Base-by-base conservation (phyloP, 768 basidiomycete genomes). In the Calocybe gangraenosa region DNA sequence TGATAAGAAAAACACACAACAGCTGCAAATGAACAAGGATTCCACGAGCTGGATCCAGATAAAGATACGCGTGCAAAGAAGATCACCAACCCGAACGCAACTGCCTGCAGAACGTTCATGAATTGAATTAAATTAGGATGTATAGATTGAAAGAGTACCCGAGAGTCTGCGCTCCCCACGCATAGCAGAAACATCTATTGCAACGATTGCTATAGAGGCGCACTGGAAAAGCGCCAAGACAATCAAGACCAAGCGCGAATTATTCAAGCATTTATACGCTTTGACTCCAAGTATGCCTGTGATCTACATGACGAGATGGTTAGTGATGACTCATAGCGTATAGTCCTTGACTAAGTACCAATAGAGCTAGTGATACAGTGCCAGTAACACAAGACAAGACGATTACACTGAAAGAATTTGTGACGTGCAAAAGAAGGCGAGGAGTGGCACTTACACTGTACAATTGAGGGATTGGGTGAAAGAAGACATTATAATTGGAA, bases 281-380 rank as follows among this genome's bases (percentile, higher is more conserved):
- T 86, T 86, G 53, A 78, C 65, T 11, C 83, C 83, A 25, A 82
- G 65, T 22, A 84, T 76, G 22, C 80, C 81, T 0, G 79, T 73
- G 33, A 84, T 71, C 83, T 83, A 43, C 7, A 31, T 32, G 20
- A 28, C 28, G 37, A 46, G 39, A 28, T 38, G 9, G 36, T 19
- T 11, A 15, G n/a, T 14, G 23, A 20, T 44, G 19, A 19, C 22
- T 8, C 11, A 15, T 18, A 30, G 40, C 7, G 7, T 11, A 19
- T 41, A 28, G 11, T 28, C 25, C 25, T 28, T 28, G 11, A 11
- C 25, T 14, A 25, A 21, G 33, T 47, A 76, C 74, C 56, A 76
- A 54, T 45, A 73, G 52, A 20, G 69, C 67, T 1, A 75, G 56
- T 1, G 70, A 71, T 10, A 63, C 47, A 19, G 65, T 65, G 20